These are phyloP conservation scores for Bipolaris sorokiniana DNA, from an alignment of 2,329 filamentous ascomycete genomes.

Conservation along the genomic window DNA sequence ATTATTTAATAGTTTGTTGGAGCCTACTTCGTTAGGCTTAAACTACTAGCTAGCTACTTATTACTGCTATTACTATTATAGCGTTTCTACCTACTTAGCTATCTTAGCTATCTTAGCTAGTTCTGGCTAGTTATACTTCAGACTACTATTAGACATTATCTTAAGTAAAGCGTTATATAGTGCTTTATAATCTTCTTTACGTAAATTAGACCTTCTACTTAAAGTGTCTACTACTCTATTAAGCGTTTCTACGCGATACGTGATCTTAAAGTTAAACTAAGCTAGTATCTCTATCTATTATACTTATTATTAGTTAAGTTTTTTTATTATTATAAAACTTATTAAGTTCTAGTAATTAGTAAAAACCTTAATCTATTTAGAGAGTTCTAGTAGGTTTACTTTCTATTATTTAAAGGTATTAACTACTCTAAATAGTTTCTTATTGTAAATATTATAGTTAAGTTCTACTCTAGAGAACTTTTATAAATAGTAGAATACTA, in stretches of 20 bases:
- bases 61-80: neutral
- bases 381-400: no score
- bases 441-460: no score
- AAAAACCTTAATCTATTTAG: no score
- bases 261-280: constrained; percentile 11
- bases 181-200: neutral
- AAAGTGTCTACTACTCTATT: neutral
- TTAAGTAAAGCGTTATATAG: neutral
- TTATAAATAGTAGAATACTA: no score
- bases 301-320: no score
- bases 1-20: neutral
- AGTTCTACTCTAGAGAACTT: no score
- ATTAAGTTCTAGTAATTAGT: no score
- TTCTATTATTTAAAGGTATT: no score
- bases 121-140: neutral
- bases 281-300: constrained; percentile 1
- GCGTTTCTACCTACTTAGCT: neutral
- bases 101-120: neutral
- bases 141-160: no score
- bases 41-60: neutral
- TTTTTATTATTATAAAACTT: no score
- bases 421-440: no score
- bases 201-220: neutral
- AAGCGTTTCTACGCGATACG: neutral
- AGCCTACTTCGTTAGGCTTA: neutral